Evolutionary conservation across 2,329 filamentous ascomycete genomes (phyloP).

Genomic region (Davidsoniella eucalypti): DNA sequence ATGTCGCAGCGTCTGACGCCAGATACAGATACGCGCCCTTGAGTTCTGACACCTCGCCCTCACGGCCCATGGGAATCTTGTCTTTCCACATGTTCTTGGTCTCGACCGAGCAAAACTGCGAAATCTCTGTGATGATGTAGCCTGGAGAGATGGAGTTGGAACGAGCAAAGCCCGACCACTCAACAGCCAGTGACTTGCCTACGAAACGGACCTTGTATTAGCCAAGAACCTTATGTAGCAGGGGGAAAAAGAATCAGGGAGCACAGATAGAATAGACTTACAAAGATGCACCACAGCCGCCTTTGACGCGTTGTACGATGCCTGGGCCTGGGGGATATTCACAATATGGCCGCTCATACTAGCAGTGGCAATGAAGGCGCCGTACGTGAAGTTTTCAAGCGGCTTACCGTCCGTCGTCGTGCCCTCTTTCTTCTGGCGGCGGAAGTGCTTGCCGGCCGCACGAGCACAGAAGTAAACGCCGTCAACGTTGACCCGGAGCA

Average conservation of each 20-base stretch:
- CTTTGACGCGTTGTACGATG: constrained; percentile 59
- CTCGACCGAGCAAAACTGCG: constrained; percentile 35
- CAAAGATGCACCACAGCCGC: constrained; percentile 44
- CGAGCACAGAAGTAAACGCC: constrained; percentile 64
- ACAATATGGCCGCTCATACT: constrained; percentile 66
- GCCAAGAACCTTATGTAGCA: not conserved
- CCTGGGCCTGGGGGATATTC: constrained; percentile 60
- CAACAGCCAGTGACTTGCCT: constrained; percentile 50
- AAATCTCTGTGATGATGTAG: constrained; percentile 61
- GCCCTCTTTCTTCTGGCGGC: constrained; percentile 51
- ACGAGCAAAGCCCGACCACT: constrained; percentile 61
- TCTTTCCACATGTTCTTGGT: constrained; percentile 56
- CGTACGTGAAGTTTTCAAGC: constrained; percentile 42
- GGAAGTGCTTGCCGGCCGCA: constrained; percentile 52
- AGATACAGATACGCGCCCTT: constrained; percentile 74
- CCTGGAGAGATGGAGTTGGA: constrained; percentile 59
- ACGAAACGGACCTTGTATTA: not conserved
- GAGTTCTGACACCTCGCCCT: constrained; percentile 56
- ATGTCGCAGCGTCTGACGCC: constrained; percentile 66
- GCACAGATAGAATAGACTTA: constrained; percentile 19
- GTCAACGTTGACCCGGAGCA: constrained; percentile 57
- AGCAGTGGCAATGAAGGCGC: constrained; percentile 63
- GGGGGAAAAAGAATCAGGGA: not conserved
- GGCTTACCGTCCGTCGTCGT: constrained; percentile 45
- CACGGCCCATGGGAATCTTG: constrained; percentile 25